Evolutionary conservation across 768 basidiomycete genomes (phyloP), one percentile per base, ranked within the genome.

Genomic region (Brasilioporus rufonigricans): DNA sequence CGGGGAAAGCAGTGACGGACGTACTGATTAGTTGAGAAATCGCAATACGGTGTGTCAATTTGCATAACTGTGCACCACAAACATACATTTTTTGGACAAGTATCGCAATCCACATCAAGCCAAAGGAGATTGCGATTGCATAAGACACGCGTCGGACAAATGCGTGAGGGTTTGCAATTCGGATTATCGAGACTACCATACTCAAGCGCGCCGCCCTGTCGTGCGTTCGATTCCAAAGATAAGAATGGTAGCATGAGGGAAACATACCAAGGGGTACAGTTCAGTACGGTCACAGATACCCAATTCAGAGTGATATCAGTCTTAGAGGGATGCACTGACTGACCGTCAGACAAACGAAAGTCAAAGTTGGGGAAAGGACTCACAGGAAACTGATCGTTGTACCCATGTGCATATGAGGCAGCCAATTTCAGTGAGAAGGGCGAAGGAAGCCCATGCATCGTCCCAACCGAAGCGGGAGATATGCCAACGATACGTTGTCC

Each of bases 401-500:
- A 55, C 7, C 50, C 54, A 61, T 5, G 35, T 7, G 26, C 52
- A 58, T n/a, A 40, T 4, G 29, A 64, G 48, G 46, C 36, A 43
- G 14, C 38, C 32, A 4, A 54, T 5, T n/a, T 65, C 63, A 21
- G 53, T 36, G 8, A 61, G 21, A 51, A 65, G 48, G 14, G 65
- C 58, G 9, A 61, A 26, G 3, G 48, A 11, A 38, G 60, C 63
- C 60, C 57, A 65, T 6, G 23, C 14, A 35, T 65, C 57, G 4
- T 65, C 60, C 53, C 60, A 60, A 5, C 57, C 51, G 40, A 60
- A 62, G 33, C 56, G 61, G 24, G 53, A 65, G 13, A 56, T 55
- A 24, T 55, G 36, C 43, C 43, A 60, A 27, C 61, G 57, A 41
- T 56, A 65, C 0, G 38, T 18, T 12, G 41, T 19, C 50, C 63